A percentile compares a stretch with the other conserved stretches of the same genome.
These are phyloP conservation scores for Suaeda aralocaspica DNA, from an alignment of 148 eudicot genomes.

Conservation along the genomic window DNA sequence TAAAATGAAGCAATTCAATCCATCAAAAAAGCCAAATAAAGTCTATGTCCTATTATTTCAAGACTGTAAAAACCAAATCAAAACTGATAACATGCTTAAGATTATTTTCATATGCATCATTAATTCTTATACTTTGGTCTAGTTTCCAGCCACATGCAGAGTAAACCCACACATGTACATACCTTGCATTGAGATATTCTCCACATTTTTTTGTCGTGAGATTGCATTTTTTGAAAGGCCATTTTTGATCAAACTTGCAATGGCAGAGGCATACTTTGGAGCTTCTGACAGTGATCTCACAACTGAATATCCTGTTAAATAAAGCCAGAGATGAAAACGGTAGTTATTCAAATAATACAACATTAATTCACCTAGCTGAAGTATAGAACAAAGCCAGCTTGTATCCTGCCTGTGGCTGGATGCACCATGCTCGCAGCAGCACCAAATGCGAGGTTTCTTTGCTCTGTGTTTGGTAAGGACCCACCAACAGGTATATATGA, in stretches of 20 bases:
- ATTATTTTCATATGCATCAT: background rate
- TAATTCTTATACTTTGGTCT: background rate
- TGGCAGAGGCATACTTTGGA: slow-evolving; percentile 82
- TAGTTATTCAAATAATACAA: slow-evolving; percentile 5
- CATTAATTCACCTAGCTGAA: background rate
- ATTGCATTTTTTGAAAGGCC: slow-evolving; percentile 38
- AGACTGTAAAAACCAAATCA: background rate
- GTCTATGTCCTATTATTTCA: background rate
- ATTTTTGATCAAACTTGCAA: slow-evolving; percentile 63
- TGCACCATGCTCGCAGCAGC: slow-evolving; percentile 99
- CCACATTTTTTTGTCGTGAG: slow-evolving; percentile 29
- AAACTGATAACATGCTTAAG: background rate
- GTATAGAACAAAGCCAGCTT: slow-evolving; percentile 11
- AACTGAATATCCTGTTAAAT: slow-evolving; percentile 74
- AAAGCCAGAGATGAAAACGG: slow-evolving; percentile 2
- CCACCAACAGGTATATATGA: slow-evolving; percentile 99
- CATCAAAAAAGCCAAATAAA: background rate
- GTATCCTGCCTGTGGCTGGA: slow-evolving; percentile 82
- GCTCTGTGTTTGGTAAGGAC: slow-evolving; percentile 90
- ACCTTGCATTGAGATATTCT: slow-evolving; percentile 88
- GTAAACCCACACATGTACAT: slow-evolving; percentile 10
- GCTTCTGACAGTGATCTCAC: slow-evolving; percentile 96
- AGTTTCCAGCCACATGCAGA: background rate
- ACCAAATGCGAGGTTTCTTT: slow-evolving; percentile 95
- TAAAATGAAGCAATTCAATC: background rate